A percentile compares a stretch with the other conserved stretches of the same genome.
Evolutionary conservation across 176 grass and related monocot species (phyloP).

Genomic region (Paspalum notatum): DNA sequence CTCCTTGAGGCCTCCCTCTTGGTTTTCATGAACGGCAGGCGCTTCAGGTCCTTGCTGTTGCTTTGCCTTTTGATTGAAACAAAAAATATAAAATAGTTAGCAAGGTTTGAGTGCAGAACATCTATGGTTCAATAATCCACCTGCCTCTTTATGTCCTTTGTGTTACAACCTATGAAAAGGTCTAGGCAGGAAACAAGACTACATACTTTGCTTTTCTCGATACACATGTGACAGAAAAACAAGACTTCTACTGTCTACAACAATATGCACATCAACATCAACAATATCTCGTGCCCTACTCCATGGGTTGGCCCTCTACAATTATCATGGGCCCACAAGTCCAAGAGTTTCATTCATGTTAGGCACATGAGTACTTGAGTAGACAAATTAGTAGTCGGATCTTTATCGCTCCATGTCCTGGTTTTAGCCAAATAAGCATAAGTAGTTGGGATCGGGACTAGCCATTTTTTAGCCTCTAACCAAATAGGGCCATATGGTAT

Average conservation of each 20-base stretch:
- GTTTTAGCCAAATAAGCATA: not conserved
- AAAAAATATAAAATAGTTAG: not conserved
- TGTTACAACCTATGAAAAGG: too few relatives aligned
- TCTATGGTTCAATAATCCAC: not conserved
- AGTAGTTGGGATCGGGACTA: too few relatives aligned
- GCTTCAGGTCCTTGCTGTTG: not conserved
- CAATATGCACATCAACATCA: not conserved
- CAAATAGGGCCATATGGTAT: too few relatives aligned
- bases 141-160: not conserved
- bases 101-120: constrained; percentile 3
- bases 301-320: not conserved
- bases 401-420: not conserved
- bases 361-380: not conserved
- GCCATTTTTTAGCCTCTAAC: too few relatives aligned
- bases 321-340: not conserved
- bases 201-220: too few relatives aligned
- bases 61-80: constrained; percentile 6
- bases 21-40: not conserved
- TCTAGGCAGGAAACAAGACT: too few relatives aligned
- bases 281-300: not conserved
- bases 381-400: not conserved
- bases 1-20: constrained; percentile 12
- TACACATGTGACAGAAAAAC: not conserved
- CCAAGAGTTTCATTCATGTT: not conserved
- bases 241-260: not conserved